Conservation (phyloP, 1,139 yeast genomes). For the Saccharomyces hybrid region DNA sequence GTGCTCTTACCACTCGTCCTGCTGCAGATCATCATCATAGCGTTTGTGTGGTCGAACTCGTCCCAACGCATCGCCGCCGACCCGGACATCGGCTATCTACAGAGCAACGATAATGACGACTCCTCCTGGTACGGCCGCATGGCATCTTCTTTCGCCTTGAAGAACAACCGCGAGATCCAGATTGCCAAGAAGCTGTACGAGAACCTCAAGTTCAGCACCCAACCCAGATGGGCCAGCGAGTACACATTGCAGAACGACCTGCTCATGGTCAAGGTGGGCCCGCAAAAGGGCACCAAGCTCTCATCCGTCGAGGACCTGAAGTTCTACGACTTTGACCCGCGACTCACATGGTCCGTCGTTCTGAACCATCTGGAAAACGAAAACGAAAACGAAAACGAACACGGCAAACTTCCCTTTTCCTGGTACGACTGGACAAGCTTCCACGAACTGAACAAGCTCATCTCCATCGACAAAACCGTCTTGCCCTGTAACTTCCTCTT, state of each 20-base stretch:
- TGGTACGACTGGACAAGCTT: constrained; percentile 29
- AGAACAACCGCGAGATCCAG: constrained; percentile 3
- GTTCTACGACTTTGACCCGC: constrained; percentile 25
- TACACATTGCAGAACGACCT: constrained; percentile 16
- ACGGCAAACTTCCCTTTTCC: constrained; percentile 15
- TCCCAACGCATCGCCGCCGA: neutral
- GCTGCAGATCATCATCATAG: neutral
- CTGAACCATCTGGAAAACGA: constrained; percentile 15
- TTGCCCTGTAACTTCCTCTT: constrained; percentile 9
- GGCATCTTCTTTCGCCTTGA: neutral
- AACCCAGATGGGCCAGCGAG: constrained; percentile 15
- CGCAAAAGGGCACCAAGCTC: constrained; percentile 9
- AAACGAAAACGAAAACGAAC: no score
- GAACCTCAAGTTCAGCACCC: constrained; percentile 16
- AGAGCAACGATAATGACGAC: neutral
- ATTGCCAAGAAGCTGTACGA: constrained; percentile 17
- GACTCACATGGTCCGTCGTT: constrained; percentile 20
- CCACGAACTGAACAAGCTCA: constrained; percentile 17
- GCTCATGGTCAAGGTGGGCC: constrained; percentile 13
- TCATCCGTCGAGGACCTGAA: constrained; percentile 12
- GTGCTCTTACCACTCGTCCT: neutral
- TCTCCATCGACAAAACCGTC: constrained; percentile 10
- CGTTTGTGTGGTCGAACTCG: neutral
- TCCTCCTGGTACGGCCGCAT: neutral
- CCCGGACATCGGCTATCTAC: neutral